These are phyloP conservation scores for Agaricus subrufescens DNA, from an alignment of 768 basidiomycete species.

Conservation along the genomic window DNA sequence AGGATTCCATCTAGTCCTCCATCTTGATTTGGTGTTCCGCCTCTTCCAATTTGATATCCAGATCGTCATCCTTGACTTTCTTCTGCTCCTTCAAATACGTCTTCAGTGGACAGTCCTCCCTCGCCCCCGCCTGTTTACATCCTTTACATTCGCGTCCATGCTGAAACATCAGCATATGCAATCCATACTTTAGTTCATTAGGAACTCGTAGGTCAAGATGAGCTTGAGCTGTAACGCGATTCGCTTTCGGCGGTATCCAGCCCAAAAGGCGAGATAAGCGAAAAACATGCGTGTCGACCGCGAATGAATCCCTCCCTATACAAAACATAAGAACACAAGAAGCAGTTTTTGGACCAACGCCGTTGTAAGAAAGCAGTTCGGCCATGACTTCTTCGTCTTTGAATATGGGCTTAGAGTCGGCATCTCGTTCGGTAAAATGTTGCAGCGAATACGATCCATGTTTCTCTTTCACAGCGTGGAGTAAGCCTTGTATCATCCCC, in stretches of 20 bases:
- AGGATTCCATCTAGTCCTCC: not conserved
- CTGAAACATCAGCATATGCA: conserved; percentile 55
- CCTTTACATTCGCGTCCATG: conserved; percentile 53
- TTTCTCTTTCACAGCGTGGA: conserved; percentile 35
- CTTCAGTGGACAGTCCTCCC: conserved; percentile 25
- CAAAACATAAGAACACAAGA: conserved; percentile 61
- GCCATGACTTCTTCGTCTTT: conserved; percentile 48
- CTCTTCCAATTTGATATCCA: not conserved
- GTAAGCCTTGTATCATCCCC: conserved; percentile 44
- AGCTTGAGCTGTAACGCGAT: conserved; percentile 50
- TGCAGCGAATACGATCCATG: conserved; percentile 56
- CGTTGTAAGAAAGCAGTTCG: conserved; percentile 50
- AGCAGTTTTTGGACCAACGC: conserved; percentile 62
- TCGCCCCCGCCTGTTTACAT: conserved; percentile 34
- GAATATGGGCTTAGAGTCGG: not conserved
- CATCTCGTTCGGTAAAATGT: conserved; percentile 33
- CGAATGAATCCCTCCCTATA: conserved; percentile 54
- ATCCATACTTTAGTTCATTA: conserved; percentile 46
- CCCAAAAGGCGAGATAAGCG: conserved; percentile 46
- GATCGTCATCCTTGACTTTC: not conserved
- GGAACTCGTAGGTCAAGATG: conserved; percentile 52
- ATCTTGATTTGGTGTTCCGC: not conserved
- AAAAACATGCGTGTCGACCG: conserved; percentile 63
- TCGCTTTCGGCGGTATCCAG: conserved; percentile 44
- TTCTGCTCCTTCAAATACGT: conserved; percentile 21